Percentiles rank a stretch among this genome's conserved stretches.
Conservation (phyloP, 306 rosid species). For the Macrotyloma uniflorum region DNA sequence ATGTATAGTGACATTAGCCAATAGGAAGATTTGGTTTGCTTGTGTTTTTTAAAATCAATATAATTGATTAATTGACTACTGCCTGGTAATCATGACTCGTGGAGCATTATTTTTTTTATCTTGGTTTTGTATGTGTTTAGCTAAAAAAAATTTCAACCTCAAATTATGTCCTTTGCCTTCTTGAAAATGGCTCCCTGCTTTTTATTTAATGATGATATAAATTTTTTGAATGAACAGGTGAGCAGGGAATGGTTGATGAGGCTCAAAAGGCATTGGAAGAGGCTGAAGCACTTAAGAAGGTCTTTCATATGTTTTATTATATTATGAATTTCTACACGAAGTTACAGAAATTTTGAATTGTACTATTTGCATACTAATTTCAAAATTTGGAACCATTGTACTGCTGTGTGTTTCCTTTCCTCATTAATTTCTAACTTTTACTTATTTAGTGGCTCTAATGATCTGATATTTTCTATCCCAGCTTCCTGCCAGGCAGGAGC, state of each 20-base stretch:
- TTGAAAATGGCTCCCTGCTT: not conserved
- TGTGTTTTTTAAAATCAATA: conserved; percentile 17
- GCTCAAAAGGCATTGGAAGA: conserved; percentile 99
- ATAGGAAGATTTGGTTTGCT: not conserved
- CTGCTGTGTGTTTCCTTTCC: not conserved
- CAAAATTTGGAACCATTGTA: not conserved
- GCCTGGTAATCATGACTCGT: not conserved
- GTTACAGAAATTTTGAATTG: not conserved
- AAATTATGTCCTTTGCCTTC: conserved; percentile 7
- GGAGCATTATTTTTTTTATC: not conserved
- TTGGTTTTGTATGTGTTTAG: conserved; percentile 2
- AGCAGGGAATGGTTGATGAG: conserved; percentile 98
- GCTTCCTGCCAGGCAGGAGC: conserved; percentile 96
- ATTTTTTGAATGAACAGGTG: conserved; percentile 69
- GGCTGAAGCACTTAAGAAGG: conserved; percentile 99
- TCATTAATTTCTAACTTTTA: not conserved
- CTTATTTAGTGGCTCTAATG: conserved; percentile 6
- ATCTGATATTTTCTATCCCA: conserved; percentile 43
- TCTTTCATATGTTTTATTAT: conserved; percentile 38
- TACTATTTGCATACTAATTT: not conserved
- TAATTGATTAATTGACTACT: not conserved
- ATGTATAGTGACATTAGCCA: not conserved
- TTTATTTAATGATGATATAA: conserved; percentile 16
- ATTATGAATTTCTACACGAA: conserved; percentile 17
- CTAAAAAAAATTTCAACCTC: not conserved